Evolutionary conservation across 2,329 filamentous ascomycete genomes (phyloP).

Genomic region (Aspergillus thermomutatus): DNA sequence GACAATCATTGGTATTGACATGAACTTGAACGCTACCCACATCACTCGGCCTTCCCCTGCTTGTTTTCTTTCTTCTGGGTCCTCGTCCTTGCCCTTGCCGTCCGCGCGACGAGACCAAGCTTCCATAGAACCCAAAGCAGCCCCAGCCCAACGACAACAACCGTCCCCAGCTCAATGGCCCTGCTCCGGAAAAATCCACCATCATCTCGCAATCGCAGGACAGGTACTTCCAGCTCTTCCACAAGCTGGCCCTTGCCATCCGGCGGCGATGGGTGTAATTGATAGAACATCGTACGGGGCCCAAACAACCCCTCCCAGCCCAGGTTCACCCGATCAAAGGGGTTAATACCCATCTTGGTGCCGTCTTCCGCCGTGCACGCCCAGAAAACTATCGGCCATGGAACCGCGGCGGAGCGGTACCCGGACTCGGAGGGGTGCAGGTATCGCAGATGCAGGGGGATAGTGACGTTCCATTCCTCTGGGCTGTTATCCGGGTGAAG

Average conservation of each 20-base stretch:
- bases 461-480: constrained; percentile 39
- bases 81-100: constrained; percentile 20
- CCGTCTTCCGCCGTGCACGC: constrained; percentile 64
- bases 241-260: constrained; percentile 38
- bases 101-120: constrained; percentile 38
- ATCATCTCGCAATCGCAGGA: constrained; percentile 55
- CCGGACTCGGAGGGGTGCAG: constrained; percentile 60
- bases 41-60: constrained; percentile 28
- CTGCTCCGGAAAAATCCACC: constrained; percentile 37
- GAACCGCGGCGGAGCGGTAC: constrained; percentile 56
- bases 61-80: constrained; percentile 4
- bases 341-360: constrained; percentile 68
- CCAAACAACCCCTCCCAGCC: constrained; percentile 82
- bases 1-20: background rate
- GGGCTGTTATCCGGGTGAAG: constrained; percentile 1
- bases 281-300: constrained; percentile 76
- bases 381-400: constrained; percentile 87
- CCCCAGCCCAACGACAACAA: constrained; percentile 58
- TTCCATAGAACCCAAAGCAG: constrained; percentile 69
- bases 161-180: constrained; percentile 54
- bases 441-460: constrained; percentile 86
- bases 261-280: constrained; percentile 58
- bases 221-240: constrained; percentile 61
- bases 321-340: constrained; percentile 80
- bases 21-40: background rate